Percentiles rank a stretch among this genome's conserved stretches.
Evolutionary conservation across 2,329 filamentous ascomycete genomes (phyloP).

Genomic region (Colletotrichum truncatum): DNA sequence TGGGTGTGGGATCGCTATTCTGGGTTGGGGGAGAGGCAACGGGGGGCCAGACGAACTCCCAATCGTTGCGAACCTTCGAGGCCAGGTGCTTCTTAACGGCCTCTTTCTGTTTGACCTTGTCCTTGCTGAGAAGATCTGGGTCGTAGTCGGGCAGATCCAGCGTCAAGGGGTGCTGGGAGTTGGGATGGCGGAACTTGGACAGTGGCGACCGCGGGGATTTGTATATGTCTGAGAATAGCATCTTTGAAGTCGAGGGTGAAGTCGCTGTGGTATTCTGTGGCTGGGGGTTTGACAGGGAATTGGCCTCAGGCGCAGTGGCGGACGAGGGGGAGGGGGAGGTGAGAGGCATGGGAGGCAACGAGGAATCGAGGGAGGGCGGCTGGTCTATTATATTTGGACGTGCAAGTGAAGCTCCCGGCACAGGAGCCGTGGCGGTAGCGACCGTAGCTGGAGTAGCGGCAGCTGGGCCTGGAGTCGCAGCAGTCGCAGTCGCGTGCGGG

Average conservation of each 20-base stretch:
- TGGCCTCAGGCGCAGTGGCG: constrained; percentile 14
- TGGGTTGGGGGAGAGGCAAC: constrained; percentile 2
- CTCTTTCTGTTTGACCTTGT: constrained; percentile 71
- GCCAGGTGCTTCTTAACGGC: constrained; percentile 66
- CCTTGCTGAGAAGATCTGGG: constrained; percentile 68
- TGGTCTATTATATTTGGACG: constrained; percentile 16
- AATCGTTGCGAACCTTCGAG: constrained; percentile 66
- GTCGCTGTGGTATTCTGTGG: not conserved
- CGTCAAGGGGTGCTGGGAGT: constrained; percentile 34
- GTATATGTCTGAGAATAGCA: constrained; percentile 70
- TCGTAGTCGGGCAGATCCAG: constrained; percentile 58
- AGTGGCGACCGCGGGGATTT: constrained; percentile 64
- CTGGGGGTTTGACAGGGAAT: constrained; percentile 8
- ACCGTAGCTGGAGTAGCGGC: constrained; percentile 11
- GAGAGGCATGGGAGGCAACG: constrained; percentile 7
- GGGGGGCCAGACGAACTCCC: constrained; percentile 67
- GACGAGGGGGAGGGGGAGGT: not conserved
- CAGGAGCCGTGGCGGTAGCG: not conserved
- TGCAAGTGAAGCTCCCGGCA: constrained; percentile 24
- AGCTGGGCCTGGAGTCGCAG: constrained; percentile 26
- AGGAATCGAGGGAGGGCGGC: not conserved
- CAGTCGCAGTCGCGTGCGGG: constrained; percentile 23
- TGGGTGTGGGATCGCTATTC: not conserved
- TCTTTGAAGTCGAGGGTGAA: constrained; percentile 42
- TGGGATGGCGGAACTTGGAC: constrained; percentile 56